Base-by-base conservation (phyloP, 805 yeast species). In the Torulaspora gathmanii region DNA sequence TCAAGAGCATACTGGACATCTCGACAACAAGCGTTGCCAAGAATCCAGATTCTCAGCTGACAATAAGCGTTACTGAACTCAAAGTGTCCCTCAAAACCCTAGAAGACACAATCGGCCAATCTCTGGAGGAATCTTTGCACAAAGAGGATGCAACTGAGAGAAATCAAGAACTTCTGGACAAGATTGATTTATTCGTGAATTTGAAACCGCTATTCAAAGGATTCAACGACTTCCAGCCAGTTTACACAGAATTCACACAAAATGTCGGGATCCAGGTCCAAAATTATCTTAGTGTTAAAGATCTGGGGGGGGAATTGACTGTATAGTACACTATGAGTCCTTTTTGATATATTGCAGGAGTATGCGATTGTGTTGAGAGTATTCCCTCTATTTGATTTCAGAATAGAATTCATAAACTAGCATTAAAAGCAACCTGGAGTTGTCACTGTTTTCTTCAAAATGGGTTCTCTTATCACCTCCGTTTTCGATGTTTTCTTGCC, bases 181-280 rank as follows among this genome's bases (percentile, higher is more conserved):
- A 74, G 41, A 67, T 79, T 15, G 72, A 77, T 29, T 70, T 72
- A 23, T 66, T 83, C 59, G 65, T 70, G 17, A 70, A 70, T 4
- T 54, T 82, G 41, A 63, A 69, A 37, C 80, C 82, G 0, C 61
- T 81, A 13, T 82, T 83, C 55, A 71, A 72, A 51, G 75, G 73
- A 15, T 58, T 83, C 37, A 64, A 72, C 2, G 69, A 70, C 23
- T 83, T 81, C 57, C 69, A 75, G 42, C 67, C 75, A 0, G 57
- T 67, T 1, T 83, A 79, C 55, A 58, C 67, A n/a, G 70, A 66
- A 17, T 82, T 81, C 58, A 70, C 71, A 1, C 63, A 63, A n/a
- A 67, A 63, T 17, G 58, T 80, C 9, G 64, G 65, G 35, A 54
- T 47, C 7, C 70, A 69, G 53, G 68, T 64, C 42, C 69, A 66